Conservation (phyloP, 441 rosid species). For the Rhodomyrtus psidioides region DNA sequence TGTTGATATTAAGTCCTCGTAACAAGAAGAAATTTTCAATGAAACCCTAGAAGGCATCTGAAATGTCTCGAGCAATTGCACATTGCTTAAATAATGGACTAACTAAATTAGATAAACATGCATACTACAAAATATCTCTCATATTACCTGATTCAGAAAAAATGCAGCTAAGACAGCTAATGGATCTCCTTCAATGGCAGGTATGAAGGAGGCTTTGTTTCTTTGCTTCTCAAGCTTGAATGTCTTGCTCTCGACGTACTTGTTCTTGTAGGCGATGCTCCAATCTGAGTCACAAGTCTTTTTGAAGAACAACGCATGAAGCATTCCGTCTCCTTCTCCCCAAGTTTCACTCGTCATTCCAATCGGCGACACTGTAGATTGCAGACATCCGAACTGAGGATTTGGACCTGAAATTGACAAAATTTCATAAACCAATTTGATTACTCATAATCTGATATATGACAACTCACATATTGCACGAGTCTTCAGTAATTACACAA, state of each 20-base stretch:
- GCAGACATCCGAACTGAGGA: not conserved
- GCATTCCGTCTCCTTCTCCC: constrained; percentile 9
- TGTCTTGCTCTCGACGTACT: not conserved
- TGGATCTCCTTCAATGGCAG: not conserved
- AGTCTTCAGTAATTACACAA: too few relatives aligned
- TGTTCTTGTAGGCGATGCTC: not conserved
- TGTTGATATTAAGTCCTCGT: not conserved
- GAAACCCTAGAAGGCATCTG: not conserved
- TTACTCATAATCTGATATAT: too few relatives aligned
- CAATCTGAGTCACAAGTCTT: not conserved
- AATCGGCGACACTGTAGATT: not conserved
- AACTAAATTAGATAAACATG: too few relatives aligned
- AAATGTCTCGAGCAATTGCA: too few relatives aligned
- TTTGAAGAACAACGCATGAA: constrained; percentile 3
- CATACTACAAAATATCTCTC: not conserved
- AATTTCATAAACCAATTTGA: too few relatives aligned
- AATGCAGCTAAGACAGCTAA: not conserved
- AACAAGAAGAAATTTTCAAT: not conserved
- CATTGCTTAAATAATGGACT: too few relatives aligned
- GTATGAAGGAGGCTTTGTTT: not conserved
- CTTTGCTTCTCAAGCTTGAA: not conserved
- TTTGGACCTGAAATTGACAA: not conserved
- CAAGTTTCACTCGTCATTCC: not conserved
- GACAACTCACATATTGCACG: too few relatives aligned
- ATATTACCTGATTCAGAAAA: not conserved